Evolutionary conservation across 2,329 filamentous ascomycete genomes (phyloP).

Genomic region (Neofusicoccum sp.): DNA sequence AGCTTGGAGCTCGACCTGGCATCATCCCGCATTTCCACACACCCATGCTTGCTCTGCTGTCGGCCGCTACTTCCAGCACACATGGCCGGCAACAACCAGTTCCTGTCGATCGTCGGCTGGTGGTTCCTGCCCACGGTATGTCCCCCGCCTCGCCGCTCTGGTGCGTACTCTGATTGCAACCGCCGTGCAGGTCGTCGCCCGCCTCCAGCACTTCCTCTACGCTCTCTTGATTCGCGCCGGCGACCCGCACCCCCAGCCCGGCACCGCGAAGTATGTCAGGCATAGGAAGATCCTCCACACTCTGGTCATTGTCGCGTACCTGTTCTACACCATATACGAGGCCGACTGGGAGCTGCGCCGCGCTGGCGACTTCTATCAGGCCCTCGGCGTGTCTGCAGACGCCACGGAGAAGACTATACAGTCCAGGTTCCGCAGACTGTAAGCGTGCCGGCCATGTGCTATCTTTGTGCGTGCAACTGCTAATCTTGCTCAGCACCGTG

Average conservation of each 20-base stretch:
- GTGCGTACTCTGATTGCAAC: neutral
- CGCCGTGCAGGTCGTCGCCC: constrained; percentile 67
- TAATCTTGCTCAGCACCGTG: constrained; percentile 44
- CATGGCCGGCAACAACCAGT: constrained; percentile 17
- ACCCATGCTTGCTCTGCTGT: neutral
- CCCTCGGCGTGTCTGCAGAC: constrained; percentile 69
- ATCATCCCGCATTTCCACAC: constrained; percentile 10
- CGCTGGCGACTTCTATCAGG: constrained; percentile 75
- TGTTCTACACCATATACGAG: constrained; percentile 91
- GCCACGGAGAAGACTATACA: constrained; percentile 79
- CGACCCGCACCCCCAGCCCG: constrained; percentile 71
- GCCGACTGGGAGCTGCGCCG: constrained; percentile 78
- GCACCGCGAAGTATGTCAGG: constrained; percentile 67
- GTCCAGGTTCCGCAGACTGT: constrained; percentile 77
- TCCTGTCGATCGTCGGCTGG: constrained; percentile 63
- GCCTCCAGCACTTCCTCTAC: constrained; percentile 82
- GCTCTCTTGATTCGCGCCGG: constrained; percentile 86
- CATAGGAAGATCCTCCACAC: constrained; percentile 85
- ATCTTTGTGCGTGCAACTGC: neutral
- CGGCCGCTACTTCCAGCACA: neutral
- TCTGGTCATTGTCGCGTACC: constrained; percentile 79
- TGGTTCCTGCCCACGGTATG: constrained; percentile 63
- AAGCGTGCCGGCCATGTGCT: no score
- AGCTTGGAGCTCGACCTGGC: constrained; percentile 14
- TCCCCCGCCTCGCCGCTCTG: neutral